Conservation (phyloP, 2,329 filamentous ascomycete species). For the Colletotrichum echinochloae region DNA sequence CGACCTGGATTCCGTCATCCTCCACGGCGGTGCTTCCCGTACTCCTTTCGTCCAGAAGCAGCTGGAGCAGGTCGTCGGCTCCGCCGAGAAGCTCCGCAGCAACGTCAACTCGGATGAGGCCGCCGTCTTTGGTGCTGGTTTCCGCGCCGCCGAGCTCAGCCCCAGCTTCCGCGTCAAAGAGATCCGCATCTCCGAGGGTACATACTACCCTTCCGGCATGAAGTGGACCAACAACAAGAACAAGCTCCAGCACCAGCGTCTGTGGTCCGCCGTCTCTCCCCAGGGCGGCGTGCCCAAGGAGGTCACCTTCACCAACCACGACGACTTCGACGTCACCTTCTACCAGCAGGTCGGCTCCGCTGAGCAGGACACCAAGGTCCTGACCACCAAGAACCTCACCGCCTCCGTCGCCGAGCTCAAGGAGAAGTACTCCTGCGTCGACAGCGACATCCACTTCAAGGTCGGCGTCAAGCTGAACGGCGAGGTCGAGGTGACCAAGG, state of each 20-base stretch:
- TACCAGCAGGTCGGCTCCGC: conserved; percentile 75
- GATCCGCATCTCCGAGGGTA: conserved; percentile 84
- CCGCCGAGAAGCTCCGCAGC: conserved; percentile 82
- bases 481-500: conserved; percentile 81
- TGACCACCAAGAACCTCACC: conserved; percentile 88
- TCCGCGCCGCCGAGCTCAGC: conserved; percentile 91
- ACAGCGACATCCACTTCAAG: conserved; percentile 83
- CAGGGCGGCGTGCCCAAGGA: conserved; percentile 84
- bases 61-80: conserved; percentile 80
- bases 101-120: conserved; percentile 98
- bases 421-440: conserved; percentile 81
- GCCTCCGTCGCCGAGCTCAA: conserved; percentile 82
- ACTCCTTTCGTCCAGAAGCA: conserved; percentile 95
- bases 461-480: conserved; percentile 83
- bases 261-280: conserved; percentile 83
- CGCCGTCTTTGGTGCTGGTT: conserved; percentile 94
- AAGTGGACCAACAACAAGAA: conserved; percentile 78
- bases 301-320: conserved; percentile 82
- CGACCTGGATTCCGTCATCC: conserved; percentile 89
- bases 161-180: conserved; percentile 98
- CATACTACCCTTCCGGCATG: conserved; percentile 79
- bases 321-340: conserved; percentile 85
- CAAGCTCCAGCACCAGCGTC: conserved; percentile 80
- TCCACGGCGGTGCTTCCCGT: conserved; percentile 89
- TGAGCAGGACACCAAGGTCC: conserved; percentile 72